Evolutionary conservation across 352 stramenopile species (phyloP), one percentile per base, ranked within the genome.

Genomic region (Phytophthora megakarya): DNA sequence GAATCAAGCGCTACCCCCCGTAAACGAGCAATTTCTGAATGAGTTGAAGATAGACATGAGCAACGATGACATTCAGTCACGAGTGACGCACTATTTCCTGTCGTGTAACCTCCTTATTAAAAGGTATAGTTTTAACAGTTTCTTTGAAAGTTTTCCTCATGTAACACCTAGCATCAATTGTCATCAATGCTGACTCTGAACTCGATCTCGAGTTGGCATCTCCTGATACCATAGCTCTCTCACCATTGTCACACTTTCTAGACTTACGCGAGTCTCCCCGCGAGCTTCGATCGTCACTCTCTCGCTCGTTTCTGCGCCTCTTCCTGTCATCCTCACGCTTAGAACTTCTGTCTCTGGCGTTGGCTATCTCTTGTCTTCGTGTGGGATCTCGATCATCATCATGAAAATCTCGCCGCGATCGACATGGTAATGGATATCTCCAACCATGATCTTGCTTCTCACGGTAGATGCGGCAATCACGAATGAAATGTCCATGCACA

Each of bases 91-190:
- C 21, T 45, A 45, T 15, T 45, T 45, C 18, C 16, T 26, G n/a
- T 45, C 39, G 5, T 45, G 39, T 12, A 45, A 45, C 11, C 5
- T 45, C 0, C 39, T 26, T 2, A 45, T 45, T 26, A 45, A 45
- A 3, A 45, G 26, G 39, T 45, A 26, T 28, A 18, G 39, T 16
- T 45, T 45, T 13, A 25, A 8, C 5, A 45, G 39, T 45, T 45
- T 45, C 39, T 45, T 45, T 16, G 39, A 45, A 26, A 6, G 39
- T 15, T n/a, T n/a, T n/a, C n/a, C n/a, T n/a, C n/a, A n/a, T n/a
- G n/a, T 53, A 53, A 28, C 28, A 53, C 26, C 45, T 53, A 15
- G 45, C 45, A 19, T 53, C 28, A 30, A 53, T 53, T 18, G 28
- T 11, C 28, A 53, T 53, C 8, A 53, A 26, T 18, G 45, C 48